A percentile compares a stretch with the other conserved stretches of the same genome.
Evolutionary conservation across 768 basidiomycete genomes (phyloP).

Genomic region (Leccinum pellstonianum): DNA sequence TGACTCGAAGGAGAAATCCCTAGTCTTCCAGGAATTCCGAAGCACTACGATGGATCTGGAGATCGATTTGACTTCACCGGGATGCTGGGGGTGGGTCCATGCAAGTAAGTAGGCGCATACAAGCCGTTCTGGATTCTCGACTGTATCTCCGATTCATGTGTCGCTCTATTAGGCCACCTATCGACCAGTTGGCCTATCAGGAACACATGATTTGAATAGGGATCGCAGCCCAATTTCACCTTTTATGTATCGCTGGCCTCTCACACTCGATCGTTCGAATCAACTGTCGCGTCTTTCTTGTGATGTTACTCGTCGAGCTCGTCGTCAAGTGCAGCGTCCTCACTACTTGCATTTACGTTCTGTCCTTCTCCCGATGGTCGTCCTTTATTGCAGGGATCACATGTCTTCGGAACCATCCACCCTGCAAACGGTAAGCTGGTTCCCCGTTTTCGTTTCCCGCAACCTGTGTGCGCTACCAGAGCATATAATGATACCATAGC

Average conservation of each 20-base stretch:
- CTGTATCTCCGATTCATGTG: slow-evolving; percentile 3
- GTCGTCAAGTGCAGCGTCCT: slow-evolving; percentile 3
- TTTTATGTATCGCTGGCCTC: not conserved
- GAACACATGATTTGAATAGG: not conserved
- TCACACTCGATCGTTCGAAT: not conserved
- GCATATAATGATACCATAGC: not conserved
- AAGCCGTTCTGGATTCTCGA: not conserved
- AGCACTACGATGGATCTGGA: slow-evolving; percentile 16
- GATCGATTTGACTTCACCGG: slow-evolving; percentile 11
- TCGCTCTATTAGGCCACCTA: slow-evolving; percentile 4
- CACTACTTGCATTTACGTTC: not conserved
- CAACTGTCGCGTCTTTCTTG: not conserved
- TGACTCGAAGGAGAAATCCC: slow-evolving; percentile 27
- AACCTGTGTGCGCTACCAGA: not conserved
- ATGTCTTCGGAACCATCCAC: not conserved
- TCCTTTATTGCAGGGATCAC: not conserved
- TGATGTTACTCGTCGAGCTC: not conserved
- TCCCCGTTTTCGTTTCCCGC: slow-evolving; percentile 4
- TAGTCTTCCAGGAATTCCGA: slow-evolving; percentile 5
- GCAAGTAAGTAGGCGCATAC: not conserved
- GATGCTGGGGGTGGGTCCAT: not conserved
- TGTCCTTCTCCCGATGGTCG: not conserved
- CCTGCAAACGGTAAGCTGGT: not conserved
- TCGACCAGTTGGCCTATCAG: not conserved
- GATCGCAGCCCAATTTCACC: not conserved